Evolutionary conservation across 2,329 filamentous ascomycete species (phyloP), one percentile per base, ranked within the genome.

Genomic region (Orbilia brochopaga): DNA sequence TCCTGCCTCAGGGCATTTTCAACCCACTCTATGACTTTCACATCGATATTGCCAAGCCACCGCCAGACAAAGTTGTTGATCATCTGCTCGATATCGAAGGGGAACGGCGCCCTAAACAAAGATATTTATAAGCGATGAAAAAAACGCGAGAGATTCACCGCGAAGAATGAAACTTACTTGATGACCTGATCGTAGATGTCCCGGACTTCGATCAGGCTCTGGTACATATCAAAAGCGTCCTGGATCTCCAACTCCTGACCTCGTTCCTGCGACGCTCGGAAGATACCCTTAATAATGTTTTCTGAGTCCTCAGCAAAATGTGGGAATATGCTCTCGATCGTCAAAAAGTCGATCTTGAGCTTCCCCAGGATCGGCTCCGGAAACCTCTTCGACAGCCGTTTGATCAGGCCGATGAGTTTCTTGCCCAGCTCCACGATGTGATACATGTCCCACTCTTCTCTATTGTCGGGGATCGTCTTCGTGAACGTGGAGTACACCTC

Each of bases 11-110:
- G 89, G 7, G 94, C 92, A 76, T 93, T 87, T 52, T 95, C 91
- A 42, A 97, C 90, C 82, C 94, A 94, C 23, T 87, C 87, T 73
- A 89, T 83, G 77, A 97, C 88, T 77, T 88, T 91, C 35, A 83
- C 82, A 76, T 97, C 92, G 6, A 91, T 92, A 74, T 87, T 86
- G 60, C 85, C 84, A 74, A 99, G 91, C 92, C 92, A 99, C 67
- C 91, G 87, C 92, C 92, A 97, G 4, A 97, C 94, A 79, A 97
- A 99, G 37, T 90, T 89, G 73, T 92, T 90, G 17, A 99, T 83
- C 15, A 96, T 82, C 46, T 88, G 86, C 79, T 99, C 94, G 48
- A 99, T 85, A 74, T 92, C 87, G 79, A 97, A 97, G 2, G 88
- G 88, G 79, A 97, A 99, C 0, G 87, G 85, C 70, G 86, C 82